These are phyloP conservation scores for Bothriochloa decipiens DNA, from an alignment of 176 grass and related monocot species.

Conservation along the genomic window DNA sequence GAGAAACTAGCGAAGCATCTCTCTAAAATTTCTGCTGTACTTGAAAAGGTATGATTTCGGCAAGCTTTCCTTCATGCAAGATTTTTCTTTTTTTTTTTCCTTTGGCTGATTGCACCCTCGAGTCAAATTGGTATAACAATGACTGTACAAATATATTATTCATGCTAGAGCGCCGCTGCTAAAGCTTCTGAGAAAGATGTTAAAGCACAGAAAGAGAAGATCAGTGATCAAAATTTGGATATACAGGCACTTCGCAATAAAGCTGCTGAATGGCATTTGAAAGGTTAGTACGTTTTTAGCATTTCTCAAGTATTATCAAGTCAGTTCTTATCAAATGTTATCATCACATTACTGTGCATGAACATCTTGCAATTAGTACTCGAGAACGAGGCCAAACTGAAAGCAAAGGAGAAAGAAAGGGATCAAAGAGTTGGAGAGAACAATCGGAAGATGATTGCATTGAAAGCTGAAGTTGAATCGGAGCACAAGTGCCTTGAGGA, in stretches of 20 bases:
- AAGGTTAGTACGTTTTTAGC: slow-evolving; percentile 56
- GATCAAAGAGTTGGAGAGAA: no score
- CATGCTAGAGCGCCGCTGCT: slow-evolving; percentile 55
- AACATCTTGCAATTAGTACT: no score
- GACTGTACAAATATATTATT: slow-evolving; percentile 25
- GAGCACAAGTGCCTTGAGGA: slow-evolving; percentile 58
- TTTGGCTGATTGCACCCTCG: not conserved
- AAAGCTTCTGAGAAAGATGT: slow-evolving; percentile 84
- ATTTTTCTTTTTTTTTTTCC: not conserved
- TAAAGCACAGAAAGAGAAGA: slow-evolving; percentile 70
- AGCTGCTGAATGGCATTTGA: slow-evolving; percentile 62
- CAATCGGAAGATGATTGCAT: slow-evolving; percentile 49
- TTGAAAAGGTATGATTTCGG: slow-evolving; percentile 69
- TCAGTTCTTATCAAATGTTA: not conserved
- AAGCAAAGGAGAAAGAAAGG: no score
- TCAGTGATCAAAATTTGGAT: slow-evolving; percentile 54
- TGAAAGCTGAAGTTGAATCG: slow-evolving; percentile 63
- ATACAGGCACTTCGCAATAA: slow-evolving; percentile 54
- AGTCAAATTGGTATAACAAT: slow-evolving; percentile 24
- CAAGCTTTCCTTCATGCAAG: not conserved
- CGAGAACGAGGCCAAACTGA: no score
- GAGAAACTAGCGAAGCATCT: slow-evolving; percentile 75
- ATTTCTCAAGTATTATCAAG: slow-evolving; percentile 15
- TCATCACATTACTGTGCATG: not conserved
- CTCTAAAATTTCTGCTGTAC: slow-evolving; percentile 60